phyloP scores from a whole-genome alignment of 352 stramenopile species.

The Phytophthora meadii region DNA sequence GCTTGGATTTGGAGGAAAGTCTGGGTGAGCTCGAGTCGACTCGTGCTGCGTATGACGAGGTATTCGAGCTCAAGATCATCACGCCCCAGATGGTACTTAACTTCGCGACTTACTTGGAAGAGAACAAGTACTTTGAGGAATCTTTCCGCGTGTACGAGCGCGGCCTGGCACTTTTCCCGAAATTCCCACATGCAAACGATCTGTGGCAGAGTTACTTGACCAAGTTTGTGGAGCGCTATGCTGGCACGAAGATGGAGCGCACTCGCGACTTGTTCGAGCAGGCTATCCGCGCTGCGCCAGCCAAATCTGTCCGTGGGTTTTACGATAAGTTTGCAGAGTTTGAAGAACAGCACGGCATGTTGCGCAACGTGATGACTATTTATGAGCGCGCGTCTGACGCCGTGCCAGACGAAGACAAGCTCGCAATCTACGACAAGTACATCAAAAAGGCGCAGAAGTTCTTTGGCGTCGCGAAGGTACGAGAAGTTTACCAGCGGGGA shows the following conservation, averaged over 20 bases:
- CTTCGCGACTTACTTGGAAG: constrained; percentile 96
- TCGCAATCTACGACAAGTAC: constrained; percentile 95
- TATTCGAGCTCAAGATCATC: constrained; percentile 96
- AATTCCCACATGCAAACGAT: constrained; percentile 96
- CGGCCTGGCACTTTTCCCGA: constrained; percentile 76
- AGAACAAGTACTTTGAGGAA: constrained; percentile 98
- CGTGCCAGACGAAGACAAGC: constrained; percentile 89
- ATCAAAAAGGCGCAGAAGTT: constrained; percentile 96
- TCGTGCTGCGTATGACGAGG: constrained; percentile 95
- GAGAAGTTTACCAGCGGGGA: constrained; percentile 97
- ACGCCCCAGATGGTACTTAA: constrained; percentile 98
- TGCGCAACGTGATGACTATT: constrained; percentile 96
- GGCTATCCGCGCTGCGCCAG: constrained; percentile 81
- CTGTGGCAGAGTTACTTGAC: constrained; percentile 97
- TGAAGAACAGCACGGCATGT: constrained; percentile 97
- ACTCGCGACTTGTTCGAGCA: constrained; percentile 97
- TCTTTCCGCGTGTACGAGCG: constrained; percentile 95
- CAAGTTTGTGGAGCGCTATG: constrained; percentile 96
- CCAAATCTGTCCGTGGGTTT: constrained; percentile 88
- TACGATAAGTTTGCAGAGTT: constrained; percentile 93
- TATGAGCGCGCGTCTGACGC: constrained; percentile 94
- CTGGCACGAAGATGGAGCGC: constrained; percentile 96
- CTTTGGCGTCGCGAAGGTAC: constrained; percentile 95
- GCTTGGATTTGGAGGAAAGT: constrained; percentile 98
- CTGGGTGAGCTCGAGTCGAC: constrained; percentile 95